Evolutionary conservation across 2,329 filamentous ascomycete genomes (phyloP).

Genomic region (Mariannaea elegans): DNA sequence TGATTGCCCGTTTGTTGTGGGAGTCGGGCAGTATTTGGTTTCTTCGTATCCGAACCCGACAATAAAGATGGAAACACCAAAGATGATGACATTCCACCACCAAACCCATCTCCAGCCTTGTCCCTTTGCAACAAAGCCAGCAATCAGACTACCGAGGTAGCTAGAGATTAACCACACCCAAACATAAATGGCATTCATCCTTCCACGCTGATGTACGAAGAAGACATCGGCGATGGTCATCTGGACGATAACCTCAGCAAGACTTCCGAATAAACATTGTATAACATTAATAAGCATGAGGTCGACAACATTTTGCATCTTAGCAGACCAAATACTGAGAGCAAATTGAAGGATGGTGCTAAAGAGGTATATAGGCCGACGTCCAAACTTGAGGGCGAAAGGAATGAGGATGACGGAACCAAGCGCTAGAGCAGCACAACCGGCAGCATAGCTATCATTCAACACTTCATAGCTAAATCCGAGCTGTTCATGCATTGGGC

Average conservation of each 20-base stretch:
- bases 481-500: slow-evolving; percentile 51
- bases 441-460: slow-evolving; percentile 56
- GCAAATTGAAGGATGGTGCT: slow-evolving; percentile 4
- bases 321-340: slow-evolving; percentile 15
- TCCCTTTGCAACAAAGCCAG: slow-evolving; percentile 46
- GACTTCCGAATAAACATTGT: slow-evolving; percentile 34
- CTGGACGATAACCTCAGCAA: slow-evolving; percentile 54
- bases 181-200: slow-evolving; percentile 58
- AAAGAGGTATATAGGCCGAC: slow-evolving; percentile 54
- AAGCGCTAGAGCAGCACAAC: slow-evolving; percentile 51
- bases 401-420: slow-evolving; percentile 55
- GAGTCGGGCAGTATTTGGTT: slow-evolving; percentile 39
- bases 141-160: slow-evolving; percentile 49
- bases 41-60: slow-evolving; percentile 54
- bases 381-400: slow-evolving; percentile 56
- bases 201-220: slow-evolving; percentile 57
- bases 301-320: slow-evolving; percentile 10
- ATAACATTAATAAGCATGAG: slow-evolving; percentile 46
- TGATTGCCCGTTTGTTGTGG: neutral
- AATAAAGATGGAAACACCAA: slow-evolving; percentile 47
- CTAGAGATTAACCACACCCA: slow-evolving; percentile 35
- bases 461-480: slow-evolving; percentile 51
- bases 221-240: slow-evolving; percentile 58
- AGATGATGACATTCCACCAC: slow-evolving; percentile 56
- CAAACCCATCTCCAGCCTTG: slow-evolving; percentile 60